Percentiles rank a stretch among this genome's conserved stretches.
Evolutionary conservation across 495 filamentous ascomycete genomes (phyloP).

Genomic region (Talaromyces proteolyticus): DNA sequence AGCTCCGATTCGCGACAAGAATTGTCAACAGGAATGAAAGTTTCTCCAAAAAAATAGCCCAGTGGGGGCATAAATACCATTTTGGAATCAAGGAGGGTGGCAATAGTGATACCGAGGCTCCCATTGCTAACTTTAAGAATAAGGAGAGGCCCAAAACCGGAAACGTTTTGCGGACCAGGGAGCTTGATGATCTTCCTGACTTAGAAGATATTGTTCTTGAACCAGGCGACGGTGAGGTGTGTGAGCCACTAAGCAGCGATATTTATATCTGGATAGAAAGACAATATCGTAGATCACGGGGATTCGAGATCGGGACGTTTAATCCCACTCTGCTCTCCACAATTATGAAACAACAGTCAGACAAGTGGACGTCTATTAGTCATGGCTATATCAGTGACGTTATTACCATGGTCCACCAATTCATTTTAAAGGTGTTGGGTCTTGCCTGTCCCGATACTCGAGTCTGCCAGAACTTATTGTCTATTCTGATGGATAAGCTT

Average conservation of each 20-base stretch:
- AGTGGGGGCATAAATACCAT: conserved; percentile 29
- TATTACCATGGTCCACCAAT: conserved; percentile 13
- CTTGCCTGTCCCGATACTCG: conserved; percentile 17
- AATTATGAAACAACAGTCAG: conserved; percentile 3
- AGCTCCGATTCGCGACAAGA: conserved; percentile 37
- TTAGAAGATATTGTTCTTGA: conserved; percentile 4
- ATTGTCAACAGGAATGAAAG: conserved; percentile 31
- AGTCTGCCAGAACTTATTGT: conserved; percentile 3
- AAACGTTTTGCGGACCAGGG: not conserved
- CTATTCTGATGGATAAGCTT: conserved; percentile 10
- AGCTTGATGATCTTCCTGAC: conserved; percentile 3
- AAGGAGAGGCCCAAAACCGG: not conserved
- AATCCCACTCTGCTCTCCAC: conserved; percentile 11
- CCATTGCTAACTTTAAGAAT: not conserved
- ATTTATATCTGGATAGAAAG: conserved; percentile 18
- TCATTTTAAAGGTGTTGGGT: conserved; percentile 30
- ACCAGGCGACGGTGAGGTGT: conserved; percentile 10
- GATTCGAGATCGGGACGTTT: conserved; percentile 21
- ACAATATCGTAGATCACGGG: conserved; percentile 13
- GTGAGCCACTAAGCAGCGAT: conserved; percentile 3
- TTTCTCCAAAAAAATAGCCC: conserved; percentile 33
- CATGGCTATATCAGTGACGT: not conserved
- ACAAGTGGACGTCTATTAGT: conserved; percentile 1
- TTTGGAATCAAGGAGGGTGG: conserved; percentile 17
- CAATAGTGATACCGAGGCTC: not conserved